These are phyloP conservation scores for Pseudodiploospora longispora DNA, from an alignment of 2,329 filamentous ascomycete genomes.

Conservation along the genomic window DNA sequence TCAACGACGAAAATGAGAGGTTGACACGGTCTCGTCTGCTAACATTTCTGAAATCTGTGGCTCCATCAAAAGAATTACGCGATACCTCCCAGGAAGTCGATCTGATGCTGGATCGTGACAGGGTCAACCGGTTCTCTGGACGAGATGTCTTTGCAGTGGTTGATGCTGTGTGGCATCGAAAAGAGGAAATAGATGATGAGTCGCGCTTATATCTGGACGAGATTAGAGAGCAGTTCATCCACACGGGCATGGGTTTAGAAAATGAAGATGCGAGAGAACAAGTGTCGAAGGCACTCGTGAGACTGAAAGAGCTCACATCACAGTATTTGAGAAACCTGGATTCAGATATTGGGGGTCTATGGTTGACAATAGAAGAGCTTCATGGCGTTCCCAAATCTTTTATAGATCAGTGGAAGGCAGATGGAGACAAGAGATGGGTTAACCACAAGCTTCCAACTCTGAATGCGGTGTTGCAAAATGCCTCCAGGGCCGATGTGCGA, in stretches of 20 bases:
- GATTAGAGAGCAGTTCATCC: slow-evolving; percentile 1
- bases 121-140: slow-evolving; percentile 64
- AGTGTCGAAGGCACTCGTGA: slow-evolving; percentile 1
- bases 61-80: slow-evolving; percentile 54
- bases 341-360: slow-evolving; percentile 64
- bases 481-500: slow-evolving; percentile 36
- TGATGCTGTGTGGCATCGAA: slow-evolving; percentile 33
- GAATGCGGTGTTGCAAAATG: slow-evolving; percentile 3
- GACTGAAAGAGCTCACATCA: neutral
- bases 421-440: slow-evolving; percentile 6
- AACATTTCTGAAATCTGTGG: slow-evolving; percentile 68
- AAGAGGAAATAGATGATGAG: slow-evolving; percentile 2
- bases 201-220: slow-evolving; percentile 1
- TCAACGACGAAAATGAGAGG: slow-evolving; percentile 57
- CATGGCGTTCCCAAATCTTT: slow-evolving; percentile 66
- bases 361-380: slow-evolving; percentile 61
- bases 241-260: slow-evolving; percentile 1
- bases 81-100: slow-evolving; percentile 65
- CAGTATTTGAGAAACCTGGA: slow-evolving; percentile 53
- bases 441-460: slow-evolving; percentile 6
- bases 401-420: slow-evolving; percentile 29
- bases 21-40: slow-evolving; percentile 54
- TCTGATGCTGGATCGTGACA: slow-evolving; percentile 62
- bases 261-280: slow-evolving; percentile 1
- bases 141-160: slow-evolving; percentile 62